phyloP scores from a whole-genome alignment of 2,329 filamentous ascomycete species.

The Fusarium nelsonii region DNA sequence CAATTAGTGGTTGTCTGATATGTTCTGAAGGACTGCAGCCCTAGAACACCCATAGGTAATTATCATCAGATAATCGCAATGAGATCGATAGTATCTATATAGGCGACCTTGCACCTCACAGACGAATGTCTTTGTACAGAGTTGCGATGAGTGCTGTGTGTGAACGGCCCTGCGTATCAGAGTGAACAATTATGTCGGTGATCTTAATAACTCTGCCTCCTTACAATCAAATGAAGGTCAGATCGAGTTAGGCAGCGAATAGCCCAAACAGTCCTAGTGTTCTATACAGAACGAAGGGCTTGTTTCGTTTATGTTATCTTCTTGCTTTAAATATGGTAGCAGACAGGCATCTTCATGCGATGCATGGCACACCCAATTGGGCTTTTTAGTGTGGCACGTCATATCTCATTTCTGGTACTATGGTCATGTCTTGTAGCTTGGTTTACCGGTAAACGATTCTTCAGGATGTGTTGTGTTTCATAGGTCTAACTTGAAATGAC shows the following conservation, averaged over 20 bases:
- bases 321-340: background rate
- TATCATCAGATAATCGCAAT: background rate
- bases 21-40: background rate
- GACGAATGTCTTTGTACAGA: too few relatives aligned
- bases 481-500: background rate
- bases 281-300: background rate
- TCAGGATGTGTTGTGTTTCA: background rate
- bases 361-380: background rate
- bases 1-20: background rate
- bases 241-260: too few relatives aligned
- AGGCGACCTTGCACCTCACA: too few relatives aligned
- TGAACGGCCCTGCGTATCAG: too few relatives aligned
- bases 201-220: too few relatives aligned
- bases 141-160: too few relatives aligned
- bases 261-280: background rate
- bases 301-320: background rate
- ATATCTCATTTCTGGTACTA: background rate
- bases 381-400: background rate
- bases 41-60: background rate
- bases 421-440: background rate
- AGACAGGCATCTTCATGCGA: background rate
- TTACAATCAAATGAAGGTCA: background rate
- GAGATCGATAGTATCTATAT: too few relatives aligned
- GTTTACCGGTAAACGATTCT: background rate
- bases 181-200: too few relatives aligned